Percentiles rank a stretch among this genome's conserved stretches.
These are phyloP conservation scores for Cephaloascus albidus DNA, from an alignment of 805 yeast species.

Conservation along the genomic window DNA sequence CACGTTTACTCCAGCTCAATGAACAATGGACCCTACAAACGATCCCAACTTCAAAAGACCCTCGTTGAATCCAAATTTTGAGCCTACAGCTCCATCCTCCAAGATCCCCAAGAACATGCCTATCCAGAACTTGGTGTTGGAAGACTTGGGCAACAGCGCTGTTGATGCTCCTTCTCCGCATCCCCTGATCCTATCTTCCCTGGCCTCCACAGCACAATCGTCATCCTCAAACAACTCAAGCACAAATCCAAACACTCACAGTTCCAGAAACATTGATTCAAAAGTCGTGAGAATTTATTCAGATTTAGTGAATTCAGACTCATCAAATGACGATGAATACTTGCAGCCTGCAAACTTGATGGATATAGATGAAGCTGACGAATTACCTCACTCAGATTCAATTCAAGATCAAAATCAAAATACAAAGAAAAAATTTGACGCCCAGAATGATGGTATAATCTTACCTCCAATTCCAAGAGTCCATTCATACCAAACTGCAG, in stretches of 20 bases:
- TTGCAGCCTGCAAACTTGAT: too few species aligned
- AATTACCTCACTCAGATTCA: constrained; percentile 11
- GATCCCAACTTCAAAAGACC: constrained; percentile 91
- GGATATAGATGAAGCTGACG: constrained; percentile 12
- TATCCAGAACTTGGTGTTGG: constrained; percentile 69
- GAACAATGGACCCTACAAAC: constrained; percentile 95
- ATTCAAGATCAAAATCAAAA: constrained; percentile 1
- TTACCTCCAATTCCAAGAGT: constrained; percentile 35
- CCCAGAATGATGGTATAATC: constrained; percentile 7
- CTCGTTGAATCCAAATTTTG: constrained; percentile 48
- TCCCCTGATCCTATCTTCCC: too few species aligned
- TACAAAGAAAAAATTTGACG: background rate
- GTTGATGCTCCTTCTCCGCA: constrained; percentile 69
- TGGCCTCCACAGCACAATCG: constrained; percentile 8
- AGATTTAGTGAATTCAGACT: constrained; percentile 31
- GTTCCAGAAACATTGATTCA: constrained; percentile 1
- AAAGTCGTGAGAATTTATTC: constrained; percentile 46
- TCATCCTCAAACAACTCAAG: constrained; percentile 1
- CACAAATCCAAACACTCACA: background rate
- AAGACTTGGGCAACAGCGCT: constrained; percentile 53
- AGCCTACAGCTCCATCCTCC: constrained; percentile 59
- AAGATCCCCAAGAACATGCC: constrained; percentile 69
- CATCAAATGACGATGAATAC: constrained; percentile 34
- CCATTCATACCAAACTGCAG: constrained; percentile 67
- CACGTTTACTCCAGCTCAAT: too few species aligned